A percentile compares a stretch with the other conserved stretches of the same genome.
Conservation (phyloP, 179 eudicot species). For the Beta lomatogona region DNA sequence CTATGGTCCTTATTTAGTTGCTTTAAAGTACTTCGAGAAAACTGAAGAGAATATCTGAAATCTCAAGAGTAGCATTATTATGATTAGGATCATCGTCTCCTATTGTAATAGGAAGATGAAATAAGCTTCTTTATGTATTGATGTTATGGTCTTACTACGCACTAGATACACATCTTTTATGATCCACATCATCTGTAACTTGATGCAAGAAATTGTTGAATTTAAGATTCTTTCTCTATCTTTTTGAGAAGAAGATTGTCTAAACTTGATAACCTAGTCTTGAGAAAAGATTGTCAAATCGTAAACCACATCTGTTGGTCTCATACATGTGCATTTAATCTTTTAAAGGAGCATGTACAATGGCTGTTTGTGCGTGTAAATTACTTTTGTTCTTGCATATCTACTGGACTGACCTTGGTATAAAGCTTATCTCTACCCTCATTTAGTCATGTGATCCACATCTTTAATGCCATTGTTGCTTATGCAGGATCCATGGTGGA, state of each 20-base stretch:
- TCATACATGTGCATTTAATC: background rate
- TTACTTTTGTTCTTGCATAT: background rate
- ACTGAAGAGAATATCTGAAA: too few relatives aligned
- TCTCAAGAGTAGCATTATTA: too few relatives aligned
- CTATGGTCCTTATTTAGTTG: too few relatives aligned
- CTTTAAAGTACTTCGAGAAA: too few relatives aligned
- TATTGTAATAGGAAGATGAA: background rate
- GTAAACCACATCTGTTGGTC: background rate
- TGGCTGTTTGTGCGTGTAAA: background rate
- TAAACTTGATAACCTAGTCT: background rate
- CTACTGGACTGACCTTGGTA: constrained; percentile 3
- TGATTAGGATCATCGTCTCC: too few relatives aligned
- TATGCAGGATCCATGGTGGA: constrained; percentile 99
- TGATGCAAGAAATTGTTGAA: background rate
- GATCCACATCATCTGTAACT: too few relatives aligned
- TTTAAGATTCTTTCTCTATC: background rate
- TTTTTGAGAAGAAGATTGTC: background rate
- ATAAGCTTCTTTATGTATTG: background rate
- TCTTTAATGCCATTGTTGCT: constrained; percentile 5
- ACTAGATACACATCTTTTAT: too few relatives aligned
- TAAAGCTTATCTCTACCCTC: background rate
- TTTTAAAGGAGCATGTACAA: background rate
- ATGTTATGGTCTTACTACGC: background rate
- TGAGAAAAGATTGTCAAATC: background rate
- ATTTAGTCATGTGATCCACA: background rate